Evolutionary conservation across 192 early-diverging fungal genomes (phyloP).

Genomic region (Diversispora eburnea): DNA sequence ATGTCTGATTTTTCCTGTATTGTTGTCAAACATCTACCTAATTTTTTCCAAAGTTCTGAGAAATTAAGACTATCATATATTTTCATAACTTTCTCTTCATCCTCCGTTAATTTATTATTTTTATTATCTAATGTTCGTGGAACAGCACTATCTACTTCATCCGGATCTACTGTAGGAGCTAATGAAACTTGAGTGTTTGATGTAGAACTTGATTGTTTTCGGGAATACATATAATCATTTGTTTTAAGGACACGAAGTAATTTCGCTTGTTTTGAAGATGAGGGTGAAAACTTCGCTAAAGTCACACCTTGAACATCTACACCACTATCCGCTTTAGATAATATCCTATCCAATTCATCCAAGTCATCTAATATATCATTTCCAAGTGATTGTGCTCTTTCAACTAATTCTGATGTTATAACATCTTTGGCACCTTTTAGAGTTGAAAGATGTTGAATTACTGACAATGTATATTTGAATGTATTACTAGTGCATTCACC

Average conservation of each 20-base stretch:
- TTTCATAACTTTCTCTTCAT: constrained; percentile 47
- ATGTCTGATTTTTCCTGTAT: constrained; percentile 77
- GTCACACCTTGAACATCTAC: constrained; percentile 72
- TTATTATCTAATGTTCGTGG: constrained; percentile 40
- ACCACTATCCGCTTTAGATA: constrained; percentile 52
- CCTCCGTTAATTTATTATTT: constrained; percentile 34
- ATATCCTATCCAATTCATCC: constrained; percentile 54
- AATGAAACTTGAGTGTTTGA: constrained; percentile 44
- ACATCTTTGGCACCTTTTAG: constrained; percentile 64
- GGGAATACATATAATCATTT: constrained; percentile 81
- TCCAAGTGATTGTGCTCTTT: constrained; percentile 65
- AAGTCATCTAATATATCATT: constrained; percentile 67
- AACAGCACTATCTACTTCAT: constrained; percentile 34
- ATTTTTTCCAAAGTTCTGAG: constrained; percentile 68
- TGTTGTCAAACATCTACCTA: constrained; percentile 68
- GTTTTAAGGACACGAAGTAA: constrained; percentile 91
- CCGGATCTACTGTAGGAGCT: constrained; percentile 44
- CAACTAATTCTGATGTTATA: constrained; percentile 78
- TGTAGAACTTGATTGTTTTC: constrained; percentile 30
- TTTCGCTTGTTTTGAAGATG: constrained; percentile 88
- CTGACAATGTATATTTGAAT: constrained; percentile 88
- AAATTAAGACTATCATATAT: constrained; percentile 55
- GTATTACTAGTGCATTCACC: constrained; percentile 90
- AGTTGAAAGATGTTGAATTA: constrained; percentile 83
- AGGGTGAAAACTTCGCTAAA: constrained; percentile 74